Base-by-base conservation (phyloP, 331 rosid genomes). In the Quercus phellos region DNA sequence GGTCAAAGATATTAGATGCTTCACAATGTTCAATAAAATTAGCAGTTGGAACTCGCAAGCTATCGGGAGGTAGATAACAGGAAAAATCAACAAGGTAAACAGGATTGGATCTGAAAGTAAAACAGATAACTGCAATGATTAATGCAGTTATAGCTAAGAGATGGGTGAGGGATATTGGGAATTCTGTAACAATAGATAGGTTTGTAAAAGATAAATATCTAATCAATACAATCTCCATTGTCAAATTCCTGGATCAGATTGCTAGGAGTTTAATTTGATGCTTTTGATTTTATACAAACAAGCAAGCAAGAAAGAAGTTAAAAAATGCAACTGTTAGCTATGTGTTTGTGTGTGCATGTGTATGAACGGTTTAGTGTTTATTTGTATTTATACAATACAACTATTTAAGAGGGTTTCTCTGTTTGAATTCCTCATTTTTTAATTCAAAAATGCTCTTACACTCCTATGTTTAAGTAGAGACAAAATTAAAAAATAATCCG, bases 11-110 rank as follows among this genome's bases (percentile, higher is more conserved):
- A 26, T 34, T 55, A 74, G 66, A 34, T 3, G 63, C 0, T 17
- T 74, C 79, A 2, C 22, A 42, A 61, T 88, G 94, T 85, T 89
- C 90, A 26, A 79, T 14, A 83, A 86, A 82, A 66, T 64, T 54
- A 38, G 90, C 76, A 18, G 32, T 61, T 11, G 87, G 74, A 17
- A 82, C 14, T 69, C 91, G 55, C 60, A 84, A 63, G 82, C 61
- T 26, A 53, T 75, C 79, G 0, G 93, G 94, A 24, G 96, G 91
- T 26, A 74, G 26, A 56, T 88, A 91, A 35, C 92, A 87, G 58
- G 74, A 74, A 64, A 81, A 91, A 74, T 91, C 92, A 70, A 93
- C 6, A 72, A 90, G 92, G 80, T 93, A 93, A 21, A 87, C 63
- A 51, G 22, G 29, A 30, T 64, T 32, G 24, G 70, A 64, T 64